A percentile compares a stretch with the other conserved stretches of the same genome.
Conservation (phyloP, 768 basidiomycete species). For the Tephrocybe sp. region DNA sequence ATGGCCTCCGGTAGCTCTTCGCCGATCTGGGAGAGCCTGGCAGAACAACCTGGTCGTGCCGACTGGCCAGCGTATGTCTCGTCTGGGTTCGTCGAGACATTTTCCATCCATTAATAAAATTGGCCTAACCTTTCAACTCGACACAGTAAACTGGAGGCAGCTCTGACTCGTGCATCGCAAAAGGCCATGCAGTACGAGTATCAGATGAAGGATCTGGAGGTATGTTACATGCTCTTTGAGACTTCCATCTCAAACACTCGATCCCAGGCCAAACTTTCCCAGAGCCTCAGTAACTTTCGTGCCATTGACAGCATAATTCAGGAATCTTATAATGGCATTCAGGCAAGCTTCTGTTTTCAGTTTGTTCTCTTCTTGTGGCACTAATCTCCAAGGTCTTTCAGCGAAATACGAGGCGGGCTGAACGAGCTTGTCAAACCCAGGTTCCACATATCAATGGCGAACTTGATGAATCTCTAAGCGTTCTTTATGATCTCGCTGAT, state of each 20-base stretch:
- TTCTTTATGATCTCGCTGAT: conserved; percentile 55
- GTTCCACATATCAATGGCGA: conserved; percentile 62
- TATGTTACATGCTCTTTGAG: conserved; percentile 20
- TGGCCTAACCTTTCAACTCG: conserved; percentile 6
- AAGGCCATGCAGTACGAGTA: conserved; percentile 51
- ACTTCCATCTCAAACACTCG: conserved; percentile 2
- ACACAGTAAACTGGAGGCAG: conserved; percentile 46
- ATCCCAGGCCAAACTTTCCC: conserved; percentile 59
- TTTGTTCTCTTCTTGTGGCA: not conserved
- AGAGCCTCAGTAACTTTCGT: conserved; percentile 73
- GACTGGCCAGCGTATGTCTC: conserved; percentile 22
- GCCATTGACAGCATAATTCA: conserved; percentile 70
- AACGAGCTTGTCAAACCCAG: conserved; percentile 56
- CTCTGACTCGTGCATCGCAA: conserved; percentile 45
- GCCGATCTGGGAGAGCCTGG: conserved; percentile 13
- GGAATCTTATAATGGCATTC: conserved; percentile 60
- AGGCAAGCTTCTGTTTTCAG: conserved; percentile 39
- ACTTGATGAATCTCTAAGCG: conserved; percentile 60
- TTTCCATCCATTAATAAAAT: conserved; percentile 3
- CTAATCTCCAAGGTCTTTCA: conserved; percentile 23
- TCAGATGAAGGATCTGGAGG: conserved; percentile 65
- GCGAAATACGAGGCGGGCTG: conserved; percentile 60
- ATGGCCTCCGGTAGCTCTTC: conserved; percentile 19
- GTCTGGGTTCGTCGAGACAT: conserved; percentile 15
- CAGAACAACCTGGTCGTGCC: conserved; percentile 1